Evolutionary conservation across 2,329 filamentous ascomycete species (phyloP).

Genomic region (Penicillium sp.): DNA sequence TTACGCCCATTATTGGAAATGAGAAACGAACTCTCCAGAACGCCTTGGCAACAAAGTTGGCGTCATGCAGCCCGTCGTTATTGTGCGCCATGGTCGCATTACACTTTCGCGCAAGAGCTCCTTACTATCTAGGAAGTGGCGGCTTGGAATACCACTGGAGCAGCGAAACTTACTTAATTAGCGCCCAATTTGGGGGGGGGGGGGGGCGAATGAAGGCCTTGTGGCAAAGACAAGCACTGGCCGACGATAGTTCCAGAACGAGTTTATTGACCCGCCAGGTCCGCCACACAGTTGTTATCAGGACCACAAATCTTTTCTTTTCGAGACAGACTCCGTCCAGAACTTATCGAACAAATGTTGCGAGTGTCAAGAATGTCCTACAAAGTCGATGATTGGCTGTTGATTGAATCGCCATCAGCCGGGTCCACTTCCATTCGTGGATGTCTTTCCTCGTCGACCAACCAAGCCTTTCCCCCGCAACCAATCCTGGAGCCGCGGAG

Average conservation of each 20-base stretch:
- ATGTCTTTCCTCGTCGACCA: not conserved
- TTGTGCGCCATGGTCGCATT: slow-evolving; percentile 11
- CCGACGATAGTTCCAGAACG: not conserved
- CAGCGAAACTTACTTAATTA: not conserved
- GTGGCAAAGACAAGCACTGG: slow-evolving; percentile 2
- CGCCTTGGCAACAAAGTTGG: not conserved
- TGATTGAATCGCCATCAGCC: not conserved
- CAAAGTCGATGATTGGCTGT: not conserved
- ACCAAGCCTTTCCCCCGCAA: not conserved
- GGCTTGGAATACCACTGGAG: slow-evolving; percentile 2
- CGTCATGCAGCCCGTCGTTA: not conserved
- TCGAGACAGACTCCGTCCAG: not conserved
- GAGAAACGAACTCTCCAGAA: not conserved
- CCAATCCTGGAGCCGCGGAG: not conserved
- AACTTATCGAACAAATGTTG: not conserved
- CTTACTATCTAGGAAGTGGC: slow-evolving; percentile 17
- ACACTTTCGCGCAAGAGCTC: slow-evolving; percentile 17
- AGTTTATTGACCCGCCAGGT: not conserved
- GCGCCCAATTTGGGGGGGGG: not conserved
- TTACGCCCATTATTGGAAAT: not conserved
- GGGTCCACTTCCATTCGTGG: not conserved
- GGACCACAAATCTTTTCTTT: too few species aligned
- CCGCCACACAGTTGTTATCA: not conserved
- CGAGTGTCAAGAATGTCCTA: not conserved
- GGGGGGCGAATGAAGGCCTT: not conserved